Conservation (phyloP, 805 yeast genomes). For the Candida morakotiae region DNA sequence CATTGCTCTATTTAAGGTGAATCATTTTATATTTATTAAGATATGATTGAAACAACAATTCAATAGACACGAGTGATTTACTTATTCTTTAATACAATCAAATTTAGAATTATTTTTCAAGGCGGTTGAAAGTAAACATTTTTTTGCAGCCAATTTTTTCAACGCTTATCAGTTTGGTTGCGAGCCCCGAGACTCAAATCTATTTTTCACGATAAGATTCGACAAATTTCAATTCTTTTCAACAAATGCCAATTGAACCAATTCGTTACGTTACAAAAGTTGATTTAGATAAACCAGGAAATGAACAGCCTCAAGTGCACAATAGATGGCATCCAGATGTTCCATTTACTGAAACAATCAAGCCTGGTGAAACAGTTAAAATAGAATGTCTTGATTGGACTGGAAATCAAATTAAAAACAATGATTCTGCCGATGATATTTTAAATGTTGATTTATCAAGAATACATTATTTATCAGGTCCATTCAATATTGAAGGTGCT, state of each 20-base stretch:
- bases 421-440: conserved; percentile 47
- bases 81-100: too few relatives aligned
- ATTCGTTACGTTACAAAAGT: conserved; percentile 37
- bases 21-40: too few relatives aligned
- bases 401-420: conserved; percentile 46
- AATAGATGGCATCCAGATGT: conserved; percentile 54
- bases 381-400: conserved; percentile 54
- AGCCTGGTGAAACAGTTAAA: conserved; percentile 42
- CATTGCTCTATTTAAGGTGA: too few relatives aligned
- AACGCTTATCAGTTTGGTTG: too few relatives aligned
- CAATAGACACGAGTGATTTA: too few relatives aligned
- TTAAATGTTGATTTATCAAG: conserved; percentile 40
- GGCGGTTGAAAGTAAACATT: too few relatives aligned
- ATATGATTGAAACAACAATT: too few relatives aligned
- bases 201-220: too few relatives aligned
- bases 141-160: too few relatives aligned
- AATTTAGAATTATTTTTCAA: too few relatives aligned
- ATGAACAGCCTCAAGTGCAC: conserved; percentile 44
- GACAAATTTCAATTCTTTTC: too few relatives aligned
- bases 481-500: conserved; percentile 41
- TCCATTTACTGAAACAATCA: conserved; percentile 36
- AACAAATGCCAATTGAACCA: conserved; percentile 10
- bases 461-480: conserved; percentile 49
- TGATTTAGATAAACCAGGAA: conserved; percentile 41
- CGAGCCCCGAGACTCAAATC: too few relatives aligned